Base-by-base conservation (phyloP, 495 filamentous ascomycete species). In the Delitschia confertaspora region DNA sequence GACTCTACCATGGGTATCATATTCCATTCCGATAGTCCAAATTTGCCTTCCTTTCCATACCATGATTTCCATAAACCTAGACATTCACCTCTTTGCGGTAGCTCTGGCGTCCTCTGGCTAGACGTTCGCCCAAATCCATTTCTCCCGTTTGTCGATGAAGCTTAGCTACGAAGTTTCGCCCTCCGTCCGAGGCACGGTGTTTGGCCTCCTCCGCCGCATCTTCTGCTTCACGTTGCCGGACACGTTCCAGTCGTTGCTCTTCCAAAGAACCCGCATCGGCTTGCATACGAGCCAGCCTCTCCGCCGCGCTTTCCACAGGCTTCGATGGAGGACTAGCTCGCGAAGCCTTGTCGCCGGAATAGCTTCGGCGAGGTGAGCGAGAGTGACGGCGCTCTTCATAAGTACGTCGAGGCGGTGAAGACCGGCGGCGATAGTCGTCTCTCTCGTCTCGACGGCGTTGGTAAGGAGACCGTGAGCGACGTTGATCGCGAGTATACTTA, bases 271-370 rank as follows among this genome's bases (percentile, higher is more conserved):
- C 69, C n/a, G 91, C 91, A 40, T 84, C 85, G 18, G 74, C 72
- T 56, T 87, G 84, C 91, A 98, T 98, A 24, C 80, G 83, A 13
- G 83, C 85, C 3, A 96, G 68, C 56, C 83, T 89, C 14, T 71
- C 67, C 6, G 72, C 74, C 2, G 25, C 7, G 19, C 25, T 5
- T 27, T 26, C n/a, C 38, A 44, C 33, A 30, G n/a, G 27, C 44
- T 8, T 17, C 29, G 22, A 42, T 26, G 6, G 16, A 23, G 14
- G 18, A 30, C 9, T 35, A 9, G 13, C 49, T n/a, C n/a, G 37
- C 20, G 18, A 38, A 18, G 40, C 22, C 31, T 36, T 41, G 24
- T 51, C 46, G 16, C 23, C 20, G 14, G 14, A 34, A 4, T 7
- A 26, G 8, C 30, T n/a, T 11, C 42, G 35, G 3, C 27, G 34